These are phyloP conservation scores for Termitomyces sp. DNA, from an alignment of 768 basidiomycete genomes.

Conservation along the genomic window DNA sequence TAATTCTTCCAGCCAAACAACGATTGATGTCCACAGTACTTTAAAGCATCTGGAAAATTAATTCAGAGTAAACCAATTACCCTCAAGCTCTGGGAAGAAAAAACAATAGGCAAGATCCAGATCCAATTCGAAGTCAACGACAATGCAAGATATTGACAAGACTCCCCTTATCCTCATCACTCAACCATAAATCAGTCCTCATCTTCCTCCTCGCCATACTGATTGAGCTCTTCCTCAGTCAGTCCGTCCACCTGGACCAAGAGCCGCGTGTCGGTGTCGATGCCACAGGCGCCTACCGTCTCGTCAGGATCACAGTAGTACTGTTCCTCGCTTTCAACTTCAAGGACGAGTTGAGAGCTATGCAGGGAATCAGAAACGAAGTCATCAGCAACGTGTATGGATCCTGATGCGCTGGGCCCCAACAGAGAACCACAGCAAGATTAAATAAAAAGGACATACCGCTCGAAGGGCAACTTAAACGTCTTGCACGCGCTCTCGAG, in stretches of 20 bases:
- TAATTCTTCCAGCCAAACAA: neutral
- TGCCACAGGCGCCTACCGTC: constrained; percentile 10
- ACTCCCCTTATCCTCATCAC: neutral
- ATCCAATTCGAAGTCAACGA: neutral
- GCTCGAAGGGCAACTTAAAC: constrained; percentile 27
- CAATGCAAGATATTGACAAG: neutral
- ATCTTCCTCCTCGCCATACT: neutral
- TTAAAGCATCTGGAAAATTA: neutral
- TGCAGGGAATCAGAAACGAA: neutral
- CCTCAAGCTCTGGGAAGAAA: neutral
- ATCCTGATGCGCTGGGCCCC: no score
- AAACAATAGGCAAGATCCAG: neutral
- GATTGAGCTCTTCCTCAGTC: neutral
- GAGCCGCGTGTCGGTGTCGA: neutral
- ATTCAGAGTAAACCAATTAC: neutral
- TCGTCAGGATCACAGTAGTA: constrained; percentile 10
- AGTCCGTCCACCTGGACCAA: constrained; percentile 5
- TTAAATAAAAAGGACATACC: constrained; percentile 14
- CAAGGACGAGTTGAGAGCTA: constrained; percentile 11
- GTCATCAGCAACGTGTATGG: neutral
- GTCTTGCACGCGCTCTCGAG: constrained; percentile 34
- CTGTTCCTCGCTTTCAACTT: neutral
- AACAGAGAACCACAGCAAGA: neutral
- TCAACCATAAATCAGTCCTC: neutral
- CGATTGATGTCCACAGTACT: neutral